Percentiles rank a stretch among this genome's conserved stretches.
phyloP scores from a whole-genome alignment of 2,329 filamentous ascomycete species.

The Trichoderma hamatum region DNA sequence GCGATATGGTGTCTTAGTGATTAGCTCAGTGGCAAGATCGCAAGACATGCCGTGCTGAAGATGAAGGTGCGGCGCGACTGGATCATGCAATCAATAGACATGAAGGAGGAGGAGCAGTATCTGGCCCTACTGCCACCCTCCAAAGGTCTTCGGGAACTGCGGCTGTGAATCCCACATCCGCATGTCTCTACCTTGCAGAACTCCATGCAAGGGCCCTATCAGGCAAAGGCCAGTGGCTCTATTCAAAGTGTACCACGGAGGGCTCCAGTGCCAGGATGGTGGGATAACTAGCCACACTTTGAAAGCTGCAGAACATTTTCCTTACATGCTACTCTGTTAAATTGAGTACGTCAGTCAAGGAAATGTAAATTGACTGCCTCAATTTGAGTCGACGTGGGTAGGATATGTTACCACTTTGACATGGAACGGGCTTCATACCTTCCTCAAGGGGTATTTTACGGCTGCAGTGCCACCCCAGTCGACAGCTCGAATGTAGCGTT shows the following conservation, averaged over 20 bases:
- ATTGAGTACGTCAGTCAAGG: conserved; percentile 7
- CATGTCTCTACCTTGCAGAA: background rate
- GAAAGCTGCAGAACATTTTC: conserved; percentile 10
- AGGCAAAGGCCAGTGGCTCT: background rate
- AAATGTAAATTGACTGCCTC: conserved; percentile 1
- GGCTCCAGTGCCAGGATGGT: conserved; percentile 10
- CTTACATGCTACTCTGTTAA: background rate
- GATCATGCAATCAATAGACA: conserved; percentile 12
- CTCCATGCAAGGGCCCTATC: conserved; percentile 22
- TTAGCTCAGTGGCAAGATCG: conserved; percentile 21
- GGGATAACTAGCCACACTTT: conserved; percentile 2
- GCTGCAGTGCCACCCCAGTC: conserved; percentile 28
- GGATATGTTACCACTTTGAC: conserved; percentile 11
- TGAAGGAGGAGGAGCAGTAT: background rate
- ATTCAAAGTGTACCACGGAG: background rate
- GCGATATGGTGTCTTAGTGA: background rate
- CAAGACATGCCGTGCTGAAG: conserved; percentile 15
- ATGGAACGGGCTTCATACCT: conserved; percentile 27
- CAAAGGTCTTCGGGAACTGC: conserved; percentile 21
- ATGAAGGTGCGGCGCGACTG: conserved; percentile 17
- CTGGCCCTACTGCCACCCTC: conserved; percentile 1
- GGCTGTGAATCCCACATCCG: conserved; percentile 20
- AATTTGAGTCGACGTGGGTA: conserved; percentile 4
- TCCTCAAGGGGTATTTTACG: conserved; percentile 27
- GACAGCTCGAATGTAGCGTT: conserved; percentile 24